phyloP scores from a whole-genome alignment of 179 eudicot genomes.

The Carnegiea gigantea region DNA sequence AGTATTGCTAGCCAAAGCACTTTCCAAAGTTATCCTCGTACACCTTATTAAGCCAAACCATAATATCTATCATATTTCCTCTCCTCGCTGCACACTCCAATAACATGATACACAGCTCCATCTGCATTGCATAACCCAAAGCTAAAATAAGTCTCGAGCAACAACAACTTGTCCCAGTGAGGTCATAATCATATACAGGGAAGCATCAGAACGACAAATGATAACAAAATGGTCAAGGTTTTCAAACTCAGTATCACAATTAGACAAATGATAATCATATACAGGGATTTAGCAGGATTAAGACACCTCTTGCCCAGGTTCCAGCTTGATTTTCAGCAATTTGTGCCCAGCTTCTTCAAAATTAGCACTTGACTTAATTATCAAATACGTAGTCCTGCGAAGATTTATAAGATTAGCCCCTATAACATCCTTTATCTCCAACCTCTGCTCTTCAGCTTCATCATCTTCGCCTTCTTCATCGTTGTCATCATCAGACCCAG shows the following conservation, averaged over 20 bases:
- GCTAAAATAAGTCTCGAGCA: background rate
- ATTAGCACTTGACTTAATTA: conserved; percentile 98
- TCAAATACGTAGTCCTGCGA: conserved; percentile 85
- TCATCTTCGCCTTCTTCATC: conserved; percentile 70
- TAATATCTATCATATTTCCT: conserved; percentile 86
- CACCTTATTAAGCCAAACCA: conserved; percentile 70
- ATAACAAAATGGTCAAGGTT: no score
- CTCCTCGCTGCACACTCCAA: conserved; percentile 98
- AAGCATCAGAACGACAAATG: no score
- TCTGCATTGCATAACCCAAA: conserved; percentile 48
- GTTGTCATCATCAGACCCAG: conserved; percentile 61
- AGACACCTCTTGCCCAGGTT: conserved; percentile 95
- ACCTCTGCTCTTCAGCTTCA: conserved; percentile 59
- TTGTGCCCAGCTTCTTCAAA: conserved; percentile 99
- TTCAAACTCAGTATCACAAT: background rate
- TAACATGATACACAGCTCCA: conserved; percentile 89
- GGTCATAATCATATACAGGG: no score
- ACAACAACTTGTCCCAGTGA: background rate
- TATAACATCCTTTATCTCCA: conserved; percentile 81
- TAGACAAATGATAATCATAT: background rate
- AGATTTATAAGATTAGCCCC: conserved; percentile 94
- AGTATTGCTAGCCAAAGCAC: conserved; percentile 86
- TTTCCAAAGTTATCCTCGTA: conserved; percentile 86
- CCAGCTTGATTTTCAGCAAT: conserved; percentile 83
- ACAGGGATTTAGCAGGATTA: no score